Evolutionary conservation across 257 asterid genomes (phyloP), one percentile per base, ranked within the genome.

Genomic region (Agastache rugosa): DNA sequence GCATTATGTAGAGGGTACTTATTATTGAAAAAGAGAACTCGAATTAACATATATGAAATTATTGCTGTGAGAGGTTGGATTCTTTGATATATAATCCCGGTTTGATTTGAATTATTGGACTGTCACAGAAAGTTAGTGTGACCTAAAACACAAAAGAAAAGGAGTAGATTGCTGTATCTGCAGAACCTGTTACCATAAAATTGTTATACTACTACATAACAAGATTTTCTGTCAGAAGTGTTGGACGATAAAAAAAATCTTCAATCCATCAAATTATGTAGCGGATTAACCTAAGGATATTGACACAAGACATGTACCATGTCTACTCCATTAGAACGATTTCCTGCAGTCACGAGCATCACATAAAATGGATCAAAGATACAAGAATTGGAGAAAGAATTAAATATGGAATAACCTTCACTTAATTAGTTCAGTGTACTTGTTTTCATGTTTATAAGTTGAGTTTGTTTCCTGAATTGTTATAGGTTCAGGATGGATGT

Each of bases 401-500:
- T n/a, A 16, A 5, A 50, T 17, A 7, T 20, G 6, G 5, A 53
- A 53, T 10, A 8, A 6, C 3, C 9, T 56, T 56, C 15, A 15
- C 25, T 8, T n/a, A 61, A 29, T 16, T n/a, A 61, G 48, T 16
- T 27, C 2, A 45, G 34, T 29, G 34, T 4, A 29, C 34, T 3
- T 10, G 51, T 68, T 60, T n/a, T 67, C 55, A 35, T 66, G 47
- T 14, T 29, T 39, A 55, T 50, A 42, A 23, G 63, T 29, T 70
- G 54, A 47, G 11, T 63, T 55, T 54, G 37, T 62, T 35, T 4
- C 1, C 66, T 75, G 41, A 51, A 51, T 41, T 77, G 41, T 29
- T 55, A 44, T 65, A 94, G 99, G 99, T 22, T 86, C 96, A 1
- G 99, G 97, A 3, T 87, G 98, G 98, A 90, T 94, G 97, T 92